Evolutionary conservation across 1,284 basidiomycete genomes (phyloP), one percentile per base, ranked within the genome.

Genomic region (Apiotrichum veenhuisii): DNA sequence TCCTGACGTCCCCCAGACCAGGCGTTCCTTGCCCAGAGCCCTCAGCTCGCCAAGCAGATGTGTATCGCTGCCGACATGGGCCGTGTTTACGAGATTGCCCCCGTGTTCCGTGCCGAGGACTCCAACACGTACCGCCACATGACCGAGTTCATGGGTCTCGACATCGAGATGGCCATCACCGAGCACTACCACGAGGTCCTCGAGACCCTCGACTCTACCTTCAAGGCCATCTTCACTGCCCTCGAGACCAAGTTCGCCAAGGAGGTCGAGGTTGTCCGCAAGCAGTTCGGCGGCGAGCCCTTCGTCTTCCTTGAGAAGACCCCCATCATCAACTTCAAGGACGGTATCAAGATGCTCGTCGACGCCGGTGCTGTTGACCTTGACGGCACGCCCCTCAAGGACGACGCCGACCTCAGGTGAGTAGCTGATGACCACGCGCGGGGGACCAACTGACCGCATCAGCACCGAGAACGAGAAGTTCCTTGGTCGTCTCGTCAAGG

Each of bases 41-140:
- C 96, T 43, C 96, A 99, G 76, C 82, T 98, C 17, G 91, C 91
- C 49, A 99, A 99, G 79, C 96, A 99, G 79, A 98, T 98, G 96
- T 91, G 90, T 59, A 98, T 99, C 67, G 91, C 95, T 36, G 92
- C 92, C 60, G 96, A 98, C 80, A 94, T 98, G 76, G 95, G 96
- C 73, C 84, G 91, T 43, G 96, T 99, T 5, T 98, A 95, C 78
- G 96, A 99, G 79, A 93, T 99, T 63, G 95, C 87, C 0, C 83
- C 84, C 42, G 78, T 98, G 50, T 98, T 98, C 82, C 90, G 95
- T 64, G 95, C 95, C n/a, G 95, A 98, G 77, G 86, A 98, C 77
- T 89, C 93, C 42, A 95, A 96, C 78, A 98, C 95, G 5, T 91
- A 97, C 75, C 87, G 96, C 53, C 96, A 99, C 80, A 83, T 99